Conservation (phyloP, 371 early-diverging fungal species). For the Mucor irregularis region DNA sequence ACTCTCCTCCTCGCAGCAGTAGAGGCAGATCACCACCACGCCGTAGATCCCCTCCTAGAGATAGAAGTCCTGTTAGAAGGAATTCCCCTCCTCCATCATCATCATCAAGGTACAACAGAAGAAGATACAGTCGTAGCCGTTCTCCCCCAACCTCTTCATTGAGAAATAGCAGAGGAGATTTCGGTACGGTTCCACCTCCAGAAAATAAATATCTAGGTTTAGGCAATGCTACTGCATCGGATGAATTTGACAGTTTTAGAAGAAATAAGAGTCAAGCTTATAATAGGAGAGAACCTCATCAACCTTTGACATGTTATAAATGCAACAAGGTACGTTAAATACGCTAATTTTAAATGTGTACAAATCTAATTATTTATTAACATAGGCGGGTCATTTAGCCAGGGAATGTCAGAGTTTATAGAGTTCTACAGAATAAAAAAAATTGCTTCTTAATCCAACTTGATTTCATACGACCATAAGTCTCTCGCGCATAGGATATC, state of each 20-base stretch:
- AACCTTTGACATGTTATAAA: constrained; percentile 26
- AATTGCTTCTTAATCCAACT: constrained; percentile 11
- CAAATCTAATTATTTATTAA: not conserved
- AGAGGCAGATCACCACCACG: not conserved
- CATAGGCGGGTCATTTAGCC: constrained; percentile 32
- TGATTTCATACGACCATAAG: constrained; percentile 44
- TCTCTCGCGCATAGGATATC: constrained; percentile 49
- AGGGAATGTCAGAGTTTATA: constrained; percentile 31
- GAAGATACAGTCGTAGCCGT: constrained; percentile 9
- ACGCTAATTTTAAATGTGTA: not conserved
- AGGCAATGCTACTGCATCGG: constrained; percentile 11
- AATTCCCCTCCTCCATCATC: not conserved
- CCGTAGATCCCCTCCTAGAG: constrained; percentile 8
- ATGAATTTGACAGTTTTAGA: constrained; percentile 29
- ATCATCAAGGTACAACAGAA: not conserved
- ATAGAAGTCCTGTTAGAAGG: constrained; percentile 10
- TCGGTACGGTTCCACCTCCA: not conserved
- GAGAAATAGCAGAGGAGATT: not conserved
- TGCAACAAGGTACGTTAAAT: constrained; percentile 23
- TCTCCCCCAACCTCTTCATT: constrained; percentile 6
- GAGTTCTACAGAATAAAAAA: not conserved
- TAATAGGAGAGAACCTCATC: constrained; percentile 19
- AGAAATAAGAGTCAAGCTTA: constrained; percentile 28
- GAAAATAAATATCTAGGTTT: constrained; percentile 19
- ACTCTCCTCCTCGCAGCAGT: not conserved